Conservation (phyloP, 305 asterid genomes). For the Fraxinus xanthoxyloides region DNA sequence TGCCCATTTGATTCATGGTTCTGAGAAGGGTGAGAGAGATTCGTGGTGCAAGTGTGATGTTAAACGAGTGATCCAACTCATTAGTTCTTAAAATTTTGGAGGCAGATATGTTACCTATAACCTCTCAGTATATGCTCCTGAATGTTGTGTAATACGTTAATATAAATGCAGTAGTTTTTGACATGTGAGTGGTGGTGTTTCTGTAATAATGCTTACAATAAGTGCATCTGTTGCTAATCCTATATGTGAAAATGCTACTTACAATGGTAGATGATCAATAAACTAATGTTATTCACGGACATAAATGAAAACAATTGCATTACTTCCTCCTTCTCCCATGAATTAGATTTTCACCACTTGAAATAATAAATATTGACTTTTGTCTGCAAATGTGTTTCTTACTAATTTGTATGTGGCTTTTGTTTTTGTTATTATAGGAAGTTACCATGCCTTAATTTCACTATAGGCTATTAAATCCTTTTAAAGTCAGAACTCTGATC, state of each 20-base stretch:
- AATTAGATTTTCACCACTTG: conserved; percentile 6
- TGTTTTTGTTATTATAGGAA: conserved; percentile 1
- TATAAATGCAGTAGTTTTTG: neutral
- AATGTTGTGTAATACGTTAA: neutral
- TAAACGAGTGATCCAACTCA: neutral
- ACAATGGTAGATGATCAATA: neutral
- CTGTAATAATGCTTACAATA: neutral
- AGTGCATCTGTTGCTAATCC: conserved; percentile 5
- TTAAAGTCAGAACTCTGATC: neutral
- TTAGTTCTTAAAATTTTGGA: neutral
- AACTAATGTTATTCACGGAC: neutral
- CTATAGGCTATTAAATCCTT: neutral
- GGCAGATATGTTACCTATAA: neutral
- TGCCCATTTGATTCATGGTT: neutral
- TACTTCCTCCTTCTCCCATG: neutral
- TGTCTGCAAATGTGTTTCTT: conserved; percentile 1
- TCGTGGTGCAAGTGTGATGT: neutral
- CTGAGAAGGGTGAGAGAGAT: neutral
- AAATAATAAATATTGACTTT: neutral
- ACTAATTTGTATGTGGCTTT: neutral
- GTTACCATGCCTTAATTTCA: neutral
- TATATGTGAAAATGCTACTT: neutral
- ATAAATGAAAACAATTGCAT: neutral
- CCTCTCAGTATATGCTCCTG: neutral
- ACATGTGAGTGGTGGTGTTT: neutral